Evolutionary conservation across 768 basidiomycete species (phyloP).

Genomic region (Fistulinella prunicolor): DNA sequence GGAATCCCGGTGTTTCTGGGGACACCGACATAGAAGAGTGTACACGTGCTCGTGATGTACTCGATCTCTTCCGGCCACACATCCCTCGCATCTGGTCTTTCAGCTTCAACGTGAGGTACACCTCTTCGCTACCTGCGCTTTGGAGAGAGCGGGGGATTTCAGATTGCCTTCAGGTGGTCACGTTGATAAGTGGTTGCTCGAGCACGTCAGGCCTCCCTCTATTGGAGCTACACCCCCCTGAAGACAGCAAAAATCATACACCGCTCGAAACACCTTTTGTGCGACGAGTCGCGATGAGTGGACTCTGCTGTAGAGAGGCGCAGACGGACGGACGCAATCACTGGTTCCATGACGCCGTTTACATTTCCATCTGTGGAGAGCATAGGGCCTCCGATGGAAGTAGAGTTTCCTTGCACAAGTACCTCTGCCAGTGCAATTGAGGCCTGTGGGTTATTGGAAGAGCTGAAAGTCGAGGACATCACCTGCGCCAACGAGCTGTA

Average conservation of each 20-base stretch:
- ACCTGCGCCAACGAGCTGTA: constrained; percentile 8
- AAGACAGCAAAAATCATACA: no score
- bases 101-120: neutral
- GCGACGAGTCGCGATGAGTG: neutral
- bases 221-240: no score
- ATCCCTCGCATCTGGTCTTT: neutral
- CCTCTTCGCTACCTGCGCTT: constrained; percentile 1
- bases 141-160: neutral
- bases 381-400: neutral
- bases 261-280: no score
- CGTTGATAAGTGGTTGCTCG: no score
- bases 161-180: no score
- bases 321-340: neutral
- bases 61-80: constrained; percentile 1
- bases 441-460: constrained; percentile 1
- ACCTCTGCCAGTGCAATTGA: constrained; percentile 3
- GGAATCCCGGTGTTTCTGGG: neutral
- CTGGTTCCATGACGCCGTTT: constrained; percentile 6
- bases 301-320: neutral
- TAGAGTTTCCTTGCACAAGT: constrained; percentile 1
- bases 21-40: neutral
- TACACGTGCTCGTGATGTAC: neutral
- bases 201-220: no score
- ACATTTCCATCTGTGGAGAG: neutral
- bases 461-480: constrained; percentile 3